Evolutionary conservation across 2,329 filamentous ascomycete genomes (phyloP).

Genomic region (Magnaporthiopsis rhizophila): DNA sequence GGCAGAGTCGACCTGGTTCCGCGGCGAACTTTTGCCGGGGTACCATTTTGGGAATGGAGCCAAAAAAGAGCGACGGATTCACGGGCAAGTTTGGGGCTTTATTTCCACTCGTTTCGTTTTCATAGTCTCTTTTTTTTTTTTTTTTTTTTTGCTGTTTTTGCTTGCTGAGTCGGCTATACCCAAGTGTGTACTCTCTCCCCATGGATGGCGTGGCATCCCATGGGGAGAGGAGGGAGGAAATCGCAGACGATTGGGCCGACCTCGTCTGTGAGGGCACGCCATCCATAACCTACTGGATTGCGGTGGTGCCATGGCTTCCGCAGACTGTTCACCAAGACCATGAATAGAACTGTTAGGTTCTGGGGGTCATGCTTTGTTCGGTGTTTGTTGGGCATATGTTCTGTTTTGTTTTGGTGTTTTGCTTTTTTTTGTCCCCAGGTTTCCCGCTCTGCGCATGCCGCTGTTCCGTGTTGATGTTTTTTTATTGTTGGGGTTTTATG

Average conservation of each 20-base stretch:
- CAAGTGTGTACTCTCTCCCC: background rate
- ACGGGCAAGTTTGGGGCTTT: background rate
- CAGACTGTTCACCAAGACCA: background rate
- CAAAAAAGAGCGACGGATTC: background rate
- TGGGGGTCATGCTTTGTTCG: background rate
- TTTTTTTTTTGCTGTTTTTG: background rate
- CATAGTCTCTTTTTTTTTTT: too few relatives aligned
- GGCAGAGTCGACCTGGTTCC: background rate
- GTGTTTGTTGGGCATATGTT: background rate
- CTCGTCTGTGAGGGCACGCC: background rate
- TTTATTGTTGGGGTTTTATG: background rate
- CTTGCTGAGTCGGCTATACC: conserved; percentile 1
- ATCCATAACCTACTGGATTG: background rate
- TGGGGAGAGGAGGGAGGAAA: background rate
- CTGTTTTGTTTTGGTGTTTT: background rate
- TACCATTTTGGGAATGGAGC: background rate
- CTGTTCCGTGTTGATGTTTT: background rate
- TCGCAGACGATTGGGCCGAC: background rate
- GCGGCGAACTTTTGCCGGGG: background rate
- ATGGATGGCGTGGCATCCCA: background rate
- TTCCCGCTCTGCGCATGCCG: background rate
- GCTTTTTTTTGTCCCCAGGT: too few relatives aligned
- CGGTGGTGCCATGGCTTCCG: background rate
- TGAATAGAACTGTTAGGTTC: background rate
- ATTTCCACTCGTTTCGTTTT: background rate